Percentiles rank a stretch among this genome's conserved stretches.
Conservation (phyloP, 495 filamentous ascomycete genomes). For the Aspergillus sclerotiicarbonarius region DNA sequence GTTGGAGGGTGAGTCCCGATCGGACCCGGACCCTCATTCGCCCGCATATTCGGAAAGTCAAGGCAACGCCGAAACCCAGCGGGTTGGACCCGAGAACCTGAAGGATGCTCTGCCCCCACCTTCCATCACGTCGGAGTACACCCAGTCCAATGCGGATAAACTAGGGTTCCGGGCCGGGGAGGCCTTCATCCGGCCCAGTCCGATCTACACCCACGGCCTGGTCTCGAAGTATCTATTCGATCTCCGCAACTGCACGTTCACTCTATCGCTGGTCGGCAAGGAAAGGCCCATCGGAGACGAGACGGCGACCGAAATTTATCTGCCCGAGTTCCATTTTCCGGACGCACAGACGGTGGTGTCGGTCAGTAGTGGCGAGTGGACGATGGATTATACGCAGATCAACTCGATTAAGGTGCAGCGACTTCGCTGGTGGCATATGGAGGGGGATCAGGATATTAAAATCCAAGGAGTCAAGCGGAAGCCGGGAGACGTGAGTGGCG, state of each 20-base stretch:
- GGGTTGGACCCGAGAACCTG: slow-evolving; percentile 67
- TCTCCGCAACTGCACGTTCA: slow-evolving; percentile 70
- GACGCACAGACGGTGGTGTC: slow-evolving; percentile 63
- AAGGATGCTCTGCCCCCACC: slow-evolving; percentile 68
- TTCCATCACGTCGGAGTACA: slow-evolving; percentile 62
- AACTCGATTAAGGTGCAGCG: slow-evolving; percentile 66
- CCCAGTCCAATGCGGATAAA: slow-evolving; percentile 50
- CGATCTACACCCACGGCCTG: slow-evolving; percentile 69
- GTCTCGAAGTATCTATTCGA: slow-evolving; percentile 74
- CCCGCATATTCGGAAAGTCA: slow-evolving; percentile 59
- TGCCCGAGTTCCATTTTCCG: slow-evolving; percentile 94
- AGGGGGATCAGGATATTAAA: slow-evolving; percentile 76
- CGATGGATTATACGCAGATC: slow-evolving; percentile 68
- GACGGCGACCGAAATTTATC: slow-evolving; percentile 75
- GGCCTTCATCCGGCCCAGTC: slow-evolving; percentile 84
- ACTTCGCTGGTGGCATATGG: slow-evolving; percentile 86
- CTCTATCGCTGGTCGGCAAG: slow-evolving; percentile 58
- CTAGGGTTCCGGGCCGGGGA: slow-evolving; percentile 86
- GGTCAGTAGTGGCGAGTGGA: slow-evolving; percentile 86
- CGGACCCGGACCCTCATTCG: slow-evolving; percentile 49
- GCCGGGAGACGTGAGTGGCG: slow-evolving; percentile 36
- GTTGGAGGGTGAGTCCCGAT: slow-evolving; percentile 24
- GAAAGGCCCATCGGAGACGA: slow-evolving; percentile 49
- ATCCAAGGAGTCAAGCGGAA: slow-evolving; percentile 71
- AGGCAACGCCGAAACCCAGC: slow-evolving; percentile 51